Evolutionary conservation across 1,284 basidiomycete species (phyloP), one percentile per base, ranked within the genome.

Genomic region (Puccinia polysora): DNA sequence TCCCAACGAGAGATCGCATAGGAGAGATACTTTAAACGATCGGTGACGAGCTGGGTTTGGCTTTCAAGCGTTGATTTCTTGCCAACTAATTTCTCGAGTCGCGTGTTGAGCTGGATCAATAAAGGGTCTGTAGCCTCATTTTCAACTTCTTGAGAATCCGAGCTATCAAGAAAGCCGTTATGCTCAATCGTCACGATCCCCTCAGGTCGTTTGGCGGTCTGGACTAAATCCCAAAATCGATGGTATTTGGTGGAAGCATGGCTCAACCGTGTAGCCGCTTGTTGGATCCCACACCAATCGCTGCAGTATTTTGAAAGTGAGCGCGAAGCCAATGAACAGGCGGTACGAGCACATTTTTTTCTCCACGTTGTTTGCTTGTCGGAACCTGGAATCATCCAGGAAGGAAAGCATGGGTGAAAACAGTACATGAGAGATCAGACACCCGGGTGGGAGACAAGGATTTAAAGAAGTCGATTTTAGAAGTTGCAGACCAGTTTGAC

Each of bases 171-270:
- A 32, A 30, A 3, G 3, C 49, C 45, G 59, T 34, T 30, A n/a
- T 8, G 40, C 38, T 70, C 67, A 49, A 59, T 32, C 6, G 32
- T 59, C 75, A 78, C 75, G 75, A 78, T 52, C 72, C 77, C 38
- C 72, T 74, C 32, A 75, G 76, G 50, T 58, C 77, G 64, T 52
- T 71, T 68, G 50, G 67, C 59, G 43, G 58, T n/a, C 12, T 50
- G 58, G 20, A 71, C 58, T 38, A 49, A 52, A n/a, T 62, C 34
- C 68, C 68, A 71, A 63, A 71, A 63, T 40, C 45, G 55, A 34
- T 60, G 28, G 56, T n/a, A 32, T 28, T 62, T 25, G 8, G 59
- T 55, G n/a, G 58, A 53, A 23, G 36, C 34, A 60, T 43, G 32
- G 18, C 36, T 52, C 12, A 71, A 28, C 30, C 68, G 68, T 32